Evolutionary conservation across 2,329 filamentous ascomycete species (phyloP).

Genomic region (Paraphaeosphaeria minitans): DNA sequence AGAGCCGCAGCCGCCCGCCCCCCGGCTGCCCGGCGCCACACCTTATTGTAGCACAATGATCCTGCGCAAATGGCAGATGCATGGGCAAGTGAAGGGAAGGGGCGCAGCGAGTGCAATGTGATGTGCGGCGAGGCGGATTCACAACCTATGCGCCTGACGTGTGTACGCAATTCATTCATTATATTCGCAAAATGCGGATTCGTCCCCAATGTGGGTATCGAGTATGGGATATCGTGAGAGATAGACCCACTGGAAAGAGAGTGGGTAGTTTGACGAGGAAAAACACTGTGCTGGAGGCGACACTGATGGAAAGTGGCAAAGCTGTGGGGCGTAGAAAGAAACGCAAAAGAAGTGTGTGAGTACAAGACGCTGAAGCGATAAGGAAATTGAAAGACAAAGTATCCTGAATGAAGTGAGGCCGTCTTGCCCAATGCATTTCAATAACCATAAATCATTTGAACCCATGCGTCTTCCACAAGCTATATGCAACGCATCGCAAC

Average conservation of each 20-base stretch:
- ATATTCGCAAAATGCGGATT: neutral
- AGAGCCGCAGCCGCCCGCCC: constrained; percentile 2
- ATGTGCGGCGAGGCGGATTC: constrained; percentile 1
- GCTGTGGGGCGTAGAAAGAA: neutral
- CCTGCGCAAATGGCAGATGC: neutral
- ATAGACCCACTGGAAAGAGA: neutral
- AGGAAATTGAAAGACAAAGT: neutral
- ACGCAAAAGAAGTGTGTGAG: neutral
- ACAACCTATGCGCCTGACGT: neutral
- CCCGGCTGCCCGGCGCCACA: constrained; percentile 4
- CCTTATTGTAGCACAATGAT: constrained; percentile 9
- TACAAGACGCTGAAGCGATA: neutral
- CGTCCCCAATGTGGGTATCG: neutral
- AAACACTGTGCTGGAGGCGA: neutral
- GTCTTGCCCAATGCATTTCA: constrained; percentile 1
- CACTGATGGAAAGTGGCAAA: neutral
- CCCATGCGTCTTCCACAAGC: neutral
- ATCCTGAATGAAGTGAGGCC: constrained; percentile 1
- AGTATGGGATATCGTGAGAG: neutral
- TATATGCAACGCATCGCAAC: neutral
- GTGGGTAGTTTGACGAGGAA: neutral
- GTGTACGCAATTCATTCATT: neutral
- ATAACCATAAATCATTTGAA: neutral
- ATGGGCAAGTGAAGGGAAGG: neutral
- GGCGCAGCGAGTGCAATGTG: neutral